Evolutionary conservation across 257 asterid species (phyloP), one percentile per base, ranked within the genome.

Genomic region (Cruciata laevipes): DNA sequence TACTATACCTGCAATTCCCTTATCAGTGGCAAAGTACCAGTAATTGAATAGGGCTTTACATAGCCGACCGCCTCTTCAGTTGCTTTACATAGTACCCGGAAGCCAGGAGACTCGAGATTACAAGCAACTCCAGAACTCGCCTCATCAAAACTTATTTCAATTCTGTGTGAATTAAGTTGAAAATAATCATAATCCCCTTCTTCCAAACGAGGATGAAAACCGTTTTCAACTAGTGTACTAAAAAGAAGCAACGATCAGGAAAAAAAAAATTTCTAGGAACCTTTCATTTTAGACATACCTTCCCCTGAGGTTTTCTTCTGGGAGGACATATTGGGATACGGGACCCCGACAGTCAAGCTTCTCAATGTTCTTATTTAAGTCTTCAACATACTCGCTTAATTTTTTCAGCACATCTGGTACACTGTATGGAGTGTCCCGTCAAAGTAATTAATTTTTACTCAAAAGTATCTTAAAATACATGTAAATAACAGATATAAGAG

Each of bases 21-120:
- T 69, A 93, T 93, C 64, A 93, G 95, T 25, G 97, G 97, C 87
- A 93, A 78, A 73, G 82, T 90, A 55, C 98, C 98, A 11, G 98
- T 93, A 66, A 93, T 93, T 40, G 98, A 93, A 80, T 89, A 93
- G 24, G 98, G 98, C 73, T 93, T 86, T 49, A 88, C 96, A 76
- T 86, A 88, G 25, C 98, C 98, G 60, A 93, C 95, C 66, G 80
- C 91, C 80, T 85, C 94, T 85, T 93, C 86, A 31, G 98, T 93
- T 61, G 98, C 97, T 80, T 90, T 90, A 82, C 98, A 93, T 58
- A 93, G 72, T 47, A 90, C 96, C 67, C 77, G 91, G 85, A 76
- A 93, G 40, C 98, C 98, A 62, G 76, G 89, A 66, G 98, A 93
- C n/a, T 90, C 92, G 58, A 93, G 97, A 82, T 83, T 76, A 76